phyloP scores from a whole-genome alignment of 2,329 filamentous ascomycete species.

The Beauveria australis region DNA sequence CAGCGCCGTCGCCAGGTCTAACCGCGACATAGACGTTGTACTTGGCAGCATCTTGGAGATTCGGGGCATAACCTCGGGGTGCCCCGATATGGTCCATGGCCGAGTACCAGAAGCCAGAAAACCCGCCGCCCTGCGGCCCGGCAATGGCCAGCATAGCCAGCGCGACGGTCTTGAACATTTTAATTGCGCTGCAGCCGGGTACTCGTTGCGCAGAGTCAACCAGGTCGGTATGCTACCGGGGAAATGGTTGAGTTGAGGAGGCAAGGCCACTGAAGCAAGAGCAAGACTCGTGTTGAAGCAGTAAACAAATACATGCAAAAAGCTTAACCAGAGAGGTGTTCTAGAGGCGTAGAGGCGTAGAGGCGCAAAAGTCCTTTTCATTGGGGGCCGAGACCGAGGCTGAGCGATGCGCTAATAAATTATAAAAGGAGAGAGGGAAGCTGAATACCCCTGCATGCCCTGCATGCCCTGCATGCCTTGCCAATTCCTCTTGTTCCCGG shows the following conservation, averaged over 20 bases:
- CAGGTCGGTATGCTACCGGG: neutral
- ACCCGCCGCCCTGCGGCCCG: neutral
- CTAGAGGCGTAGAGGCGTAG: neutral
- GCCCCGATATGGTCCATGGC: constrained; percentile 32
- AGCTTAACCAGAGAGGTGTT: neutral
- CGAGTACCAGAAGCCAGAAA: constrained; percentile 31
- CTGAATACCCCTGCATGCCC: too few species aligned
- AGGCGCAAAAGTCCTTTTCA: neutral
- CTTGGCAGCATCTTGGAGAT: neutral
- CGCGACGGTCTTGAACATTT: constrained; percentile 1
- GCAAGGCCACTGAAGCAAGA: neutral
- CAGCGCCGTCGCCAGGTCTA: neutral
- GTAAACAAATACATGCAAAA: neutral
- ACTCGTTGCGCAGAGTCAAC: neutral
- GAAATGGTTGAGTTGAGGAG: neutral
- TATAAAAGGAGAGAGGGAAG: too few species aligned
- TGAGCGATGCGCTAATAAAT: too few species aligned
- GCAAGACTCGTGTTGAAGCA: neutral
- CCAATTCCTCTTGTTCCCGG: too few species aligned
- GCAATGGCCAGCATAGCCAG: constrained; percentile 4
- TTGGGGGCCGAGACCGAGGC: neutral
- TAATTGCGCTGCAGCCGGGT: neutral
- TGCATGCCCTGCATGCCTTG: too few species aligned
- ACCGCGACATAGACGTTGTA: constrained; percentile 6
- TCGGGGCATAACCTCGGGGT: constrained; percentile 10